Evolutionary conservation across 2,329 filamentous ascomycete genomes (phyloP).

Genomic region (Lachnum nothofagi): DNA sequence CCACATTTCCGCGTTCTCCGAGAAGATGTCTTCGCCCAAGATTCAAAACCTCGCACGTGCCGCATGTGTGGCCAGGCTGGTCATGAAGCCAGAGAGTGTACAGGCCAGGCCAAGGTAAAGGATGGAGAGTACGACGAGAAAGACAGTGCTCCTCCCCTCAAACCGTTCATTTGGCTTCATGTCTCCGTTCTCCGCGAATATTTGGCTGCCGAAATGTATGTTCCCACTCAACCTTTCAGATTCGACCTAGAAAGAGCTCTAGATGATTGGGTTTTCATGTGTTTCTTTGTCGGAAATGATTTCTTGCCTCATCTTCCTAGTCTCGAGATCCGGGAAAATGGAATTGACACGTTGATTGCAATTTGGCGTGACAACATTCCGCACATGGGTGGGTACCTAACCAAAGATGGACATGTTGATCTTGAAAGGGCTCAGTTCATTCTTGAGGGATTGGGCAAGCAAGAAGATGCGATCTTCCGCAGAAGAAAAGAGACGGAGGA

Average conservation of each 20-base stretch:
- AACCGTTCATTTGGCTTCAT: slow-evolving; percentile 98
- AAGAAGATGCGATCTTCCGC: slow-evolving; percentile 90
- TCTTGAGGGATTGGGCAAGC: slow-evolving; percentile 78
- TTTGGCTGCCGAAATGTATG: slow-evolving; percentile 79
- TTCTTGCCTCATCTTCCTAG: slow-evolving; percentile 97
- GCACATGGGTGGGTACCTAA: slow-evolving; percentile 90
- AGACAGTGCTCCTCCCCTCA: slow-evolving; percentile 61
- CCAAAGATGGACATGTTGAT: slow-evolving; percentile 89
- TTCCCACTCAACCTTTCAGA: slow-evolving; percentile 75
- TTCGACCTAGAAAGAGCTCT: slow-evolving; percentile 92
- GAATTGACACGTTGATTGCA: slow-evolving; percentile 91
- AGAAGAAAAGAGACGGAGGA: slow-evolving; percentile 83
- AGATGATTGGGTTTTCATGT: slow-evolving; percentile 99
- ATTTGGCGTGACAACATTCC: slow-evolving; percentile 94
- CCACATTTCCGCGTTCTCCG: slow-evolving; percentile 93
- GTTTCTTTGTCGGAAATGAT: slow-evolving; percentile 98
- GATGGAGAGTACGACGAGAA: slow-evolving; percentile 78
- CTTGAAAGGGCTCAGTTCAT: slow-evolving; percentile 83
- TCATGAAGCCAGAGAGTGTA: slow-evolving; percentile 82
- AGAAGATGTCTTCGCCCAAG: slow-evolving; percentile 93
- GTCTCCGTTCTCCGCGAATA: slow-evolving; percentile 90
- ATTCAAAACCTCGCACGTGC: slow-evolving; percentile 76
- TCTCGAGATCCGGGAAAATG: slow-evolving; percentile 92
- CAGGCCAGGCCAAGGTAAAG: slow-evolving; percentile 72
- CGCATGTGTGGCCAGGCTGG: slow-evolving; percentile 87